Percentiles rank a stretch among this genome's conserved stretches.
These are phyloP conservation scores for Litsea cubeba DNA, from an alignment of 164 flowering plant genomes.

Conservation along the genomic window DNA sequence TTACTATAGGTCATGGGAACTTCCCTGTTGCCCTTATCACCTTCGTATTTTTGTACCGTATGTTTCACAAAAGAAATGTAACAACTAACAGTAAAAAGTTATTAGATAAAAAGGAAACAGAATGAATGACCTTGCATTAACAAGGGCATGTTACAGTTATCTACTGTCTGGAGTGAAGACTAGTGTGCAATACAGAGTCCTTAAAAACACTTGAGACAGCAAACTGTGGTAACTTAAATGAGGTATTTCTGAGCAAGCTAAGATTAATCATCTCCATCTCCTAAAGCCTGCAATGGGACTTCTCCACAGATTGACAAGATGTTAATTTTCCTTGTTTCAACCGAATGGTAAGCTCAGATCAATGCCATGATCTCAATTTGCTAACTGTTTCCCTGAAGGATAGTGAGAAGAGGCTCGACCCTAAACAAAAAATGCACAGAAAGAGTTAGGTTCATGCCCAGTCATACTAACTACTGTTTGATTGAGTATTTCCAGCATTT, in stretches of 20 bases:
- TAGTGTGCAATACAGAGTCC: background rate
- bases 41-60: too few relatives aligned
- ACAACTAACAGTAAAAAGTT: too few relatives aligned
- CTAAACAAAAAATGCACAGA: background rate
- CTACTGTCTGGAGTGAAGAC: background rate
- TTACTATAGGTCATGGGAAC: too few relatives aligned
- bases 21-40: too few relatives aligned
- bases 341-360: background rate
- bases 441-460: background rate
- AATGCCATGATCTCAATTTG: background rate
- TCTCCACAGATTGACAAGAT: background rate
- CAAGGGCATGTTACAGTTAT: too few relatives aligned
- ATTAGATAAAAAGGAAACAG: too few relatives aligned
- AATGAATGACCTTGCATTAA: background rate
- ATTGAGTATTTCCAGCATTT: background rate
- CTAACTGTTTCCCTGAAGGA: background rate
- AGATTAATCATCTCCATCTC: background rate
- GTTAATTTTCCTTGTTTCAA: background rate
- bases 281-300: background rate
- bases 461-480: background rate
- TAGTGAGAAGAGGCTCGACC: background rate
- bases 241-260: background rate
- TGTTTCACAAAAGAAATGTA: too few relatives aligned
- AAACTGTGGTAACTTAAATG: background rate
- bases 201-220: background rate